Evolutionary conservation across 768 basidiomycete genomes (phyloP), one percentile per base, ranked within the genome.

Genomic region (Termitomyces titanicus): DNA sequence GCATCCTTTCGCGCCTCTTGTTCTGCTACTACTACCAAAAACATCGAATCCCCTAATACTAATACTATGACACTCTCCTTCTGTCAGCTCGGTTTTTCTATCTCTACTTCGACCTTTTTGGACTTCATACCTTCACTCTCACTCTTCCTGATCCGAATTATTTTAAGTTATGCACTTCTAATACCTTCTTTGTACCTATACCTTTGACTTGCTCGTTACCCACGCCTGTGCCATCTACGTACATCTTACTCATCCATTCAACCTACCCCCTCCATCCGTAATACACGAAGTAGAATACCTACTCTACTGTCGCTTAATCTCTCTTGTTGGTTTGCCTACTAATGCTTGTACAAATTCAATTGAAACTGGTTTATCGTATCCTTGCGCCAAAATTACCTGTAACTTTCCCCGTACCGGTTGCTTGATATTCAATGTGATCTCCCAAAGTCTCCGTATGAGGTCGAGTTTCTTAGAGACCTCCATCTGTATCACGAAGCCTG

Each of bases 121-220:
- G 46, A 42, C 33, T 17, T 29, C 33, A 43, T n/a, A n/a, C n/a
- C n/a, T n/a, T n/a, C n/a, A n/a, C n/a, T n/a, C n/a, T n/a, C n/a
- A n/a, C n/a, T n/a, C n/a, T n/a, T n/a, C n/a, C n/a, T n/a, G 37
- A 38, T n/a, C 31, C 25, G n/a, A 46, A 47, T 40, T 34, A 44
- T 56, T 42, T 25, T 58, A 58, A 60, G 6, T 54, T 62, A 62
- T 60, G 53, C 58, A 60, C 49, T 49, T 49, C 39, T 64, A 64
- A 62, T 64, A 48, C 18, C 22, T 52, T 49, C 17, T 33, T 39
- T 55, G 48, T 52, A 37, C 18, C 31, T 49, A 57, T 61, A 54
- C 53, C 45, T 57, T 40, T 51, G 13, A 43, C 47, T 56, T 39
- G 13, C 46, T 7, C 15, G 18, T 48, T 48, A 37, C 51, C 35